These are phyloP conservation scores for Tricharina praecox DNA, from an alignment of 495 filamentous ascomycete genomes.

Conservation along the genomic window DNA sequence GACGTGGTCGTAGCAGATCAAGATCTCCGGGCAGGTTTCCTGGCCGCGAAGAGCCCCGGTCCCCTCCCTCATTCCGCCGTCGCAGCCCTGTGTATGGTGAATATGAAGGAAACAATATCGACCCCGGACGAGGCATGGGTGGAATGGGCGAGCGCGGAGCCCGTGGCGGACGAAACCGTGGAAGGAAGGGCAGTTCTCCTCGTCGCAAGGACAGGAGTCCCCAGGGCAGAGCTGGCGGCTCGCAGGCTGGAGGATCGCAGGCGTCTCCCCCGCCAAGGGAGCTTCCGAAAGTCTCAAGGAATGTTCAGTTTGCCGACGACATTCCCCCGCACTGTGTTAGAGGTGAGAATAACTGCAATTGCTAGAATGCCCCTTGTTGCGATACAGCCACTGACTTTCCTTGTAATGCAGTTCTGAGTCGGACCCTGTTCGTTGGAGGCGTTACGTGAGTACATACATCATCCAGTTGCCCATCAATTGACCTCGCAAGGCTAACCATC, in stretches of 20 bases:
- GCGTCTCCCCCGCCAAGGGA: conserved; percentile 2
- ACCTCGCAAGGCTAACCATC: no score
- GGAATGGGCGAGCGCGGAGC: conserved; percentile 40
- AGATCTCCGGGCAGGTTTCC: conserved; percentile 44
- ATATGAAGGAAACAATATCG: conserved; percentile 36
- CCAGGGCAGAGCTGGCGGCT: conserved; percentile 29
- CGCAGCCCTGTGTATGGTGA: conserved; percentile 54
- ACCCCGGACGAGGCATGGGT: conserved; percentile 24
- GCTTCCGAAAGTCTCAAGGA: conserved; percentile 40
- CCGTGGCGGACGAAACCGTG: conserved; percentile 35
- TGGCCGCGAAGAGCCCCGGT: conserved; percentile 30
- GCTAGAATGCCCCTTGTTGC: background rate
- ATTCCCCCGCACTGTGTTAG: conserved; percentile 65
- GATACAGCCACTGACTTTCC: conserved; percentile 6
- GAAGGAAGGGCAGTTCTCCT: conserved; percentile 29
- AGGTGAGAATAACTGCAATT: conserved; percentile 32
- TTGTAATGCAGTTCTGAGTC: conserved; percentile 53
- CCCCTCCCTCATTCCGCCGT: conserved; percentile 33
- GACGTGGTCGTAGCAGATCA: conserved; percentile 49
- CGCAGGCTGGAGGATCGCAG: conserved; percentile 18
- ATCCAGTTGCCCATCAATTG: no score
- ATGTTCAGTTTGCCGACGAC: conserved; percentile 59
- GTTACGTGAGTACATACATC: no score
- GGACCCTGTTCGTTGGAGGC: conserved; percentile 91
- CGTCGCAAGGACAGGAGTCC: conserved; percentile 36